phyloP scores from a whole-genome alignment of 805 yeast genomes.

The Zygoascus ofunaensis region DNA sequence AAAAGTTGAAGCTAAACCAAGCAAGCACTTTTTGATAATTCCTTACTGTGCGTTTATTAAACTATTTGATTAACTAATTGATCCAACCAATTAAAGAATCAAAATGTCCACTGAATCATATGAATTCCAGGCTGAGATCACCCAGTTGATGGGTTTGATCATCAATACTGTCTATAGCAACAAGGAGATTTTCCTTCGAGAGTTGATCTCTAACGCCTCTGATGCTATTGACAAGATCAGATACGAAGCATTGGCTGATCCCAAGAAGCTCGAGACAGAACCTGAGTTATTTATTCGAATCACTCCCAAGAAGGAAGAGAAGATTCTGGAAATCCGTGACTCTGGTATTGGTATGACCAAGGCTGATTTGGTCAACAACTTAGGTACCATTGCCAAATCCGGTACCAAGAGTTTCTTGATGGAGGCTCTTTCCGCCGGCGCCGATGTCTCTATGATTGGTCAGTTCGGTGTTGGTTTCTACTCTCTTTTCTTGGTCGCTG shows the following conservation, averaged over 20 bases:
- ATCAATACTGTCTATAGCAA: conserved; percentile 99
- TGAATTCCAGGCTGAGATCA: conserved; percentile 99
- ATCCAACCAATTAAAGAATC: conserved; percentile 2
- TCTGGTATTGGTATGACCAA: conserved; percentile 99
- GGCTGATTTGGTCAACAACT: conserved; percentile 96
- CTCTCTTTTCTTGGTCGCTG: conserved; percentile 98
- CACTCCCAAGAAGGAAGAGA: conserved; percentile 91
- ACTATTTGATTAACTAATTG: too few species aligned
- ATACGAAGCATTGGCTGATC: conserved; percentile 91
- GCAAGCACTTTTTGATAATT: too few species aligned
- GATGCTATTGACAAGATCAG: conserved; percentile 99
- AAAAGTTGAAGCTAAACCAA: too few species aligned
- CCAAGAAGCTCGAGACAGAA: conserved; percentile 84
- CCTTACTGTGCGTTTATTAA: background rate
- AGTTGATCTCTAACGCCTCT: conserved; percentile 95
- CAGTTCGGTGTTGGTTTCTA: conserved; percentile 99
- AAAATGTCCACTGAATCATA: conserved; percentile 32
- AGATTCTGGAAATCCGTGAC: conserved; percentile 94
- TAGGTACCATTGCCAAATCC: conserved; percentile 99
- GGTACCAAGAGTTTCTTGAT: conserved; percentile 95
- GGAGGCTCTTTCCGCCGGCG: conserved; percentile 99
- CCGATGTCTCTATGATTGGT: conserved; percentile 99
- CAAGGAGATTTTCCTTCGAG: conserved; percentile 99
- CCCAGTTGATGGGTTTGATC: conserved; percentile 99
- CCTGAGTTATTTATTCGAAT: conserved; percentile 96